Base-by-base conservation (phyloP, 108 stramenopile genomes). In the Skeletonema tropicum region DNA sequence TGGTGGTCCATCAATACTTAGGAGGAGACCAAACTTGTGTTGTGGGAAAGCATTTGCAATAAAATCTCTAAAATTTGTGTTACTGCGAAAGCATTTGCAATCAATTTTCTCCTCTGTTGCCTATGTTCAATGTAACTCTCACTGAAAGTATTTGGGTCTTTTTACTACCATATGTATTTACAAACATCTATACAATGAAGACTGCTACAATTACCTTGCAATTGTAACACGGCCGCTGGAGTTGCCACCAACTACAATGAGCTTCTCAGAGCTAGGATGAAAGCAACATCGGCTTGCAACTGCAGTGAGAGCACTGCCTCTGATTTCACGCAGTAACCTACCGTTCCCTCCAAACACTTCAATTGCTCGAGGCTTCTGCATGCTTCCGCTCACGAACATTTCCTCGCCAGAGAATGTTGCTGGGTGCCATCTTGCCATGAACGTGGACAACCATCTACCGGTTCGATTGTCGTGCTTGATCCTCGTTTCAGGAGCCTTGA, bases 261-360 rank as follows among this genome's bases (percentile, higher is more conserved):
- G 71, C 38, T 77, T 78, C 25, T 85, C 75, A 15, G 82, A 41
- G n/a, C 79, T 87, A 3, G 91, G 89, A 75, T 96, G 95, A 69
- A 93, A 96, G 65, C 91, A 90, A 36, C 87, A 89, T 8, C 95
- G 85, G 83, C 92, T 94, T 10, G 83, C 83, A 14, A 96, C 95
- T 29, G 92, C 87, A 12, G 88, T 80, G 32, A 96, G 63, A 9
- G 85, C 68, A 26, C 86, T 89, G n/a, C 95, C 95, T 2, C 68
- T 59, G 10, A 94, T 70, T 14, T 66, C 85, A 11, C 88, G 79
- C 46, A 90, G 42, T 7, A 84, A 26, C 25, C 61, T 59, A 2
- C 90, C 91, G 19, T 59, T 61, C 6, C 31, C 39, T n/a, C 76
- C 67, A 57, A 86, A 96, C 36, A 92, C 41, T 66, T 96, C 91